These are phyloP conservation scores for Rhododendron henanense DNA, from an alignment of 148 eudicot species.

Conservation along the genomic window DNA sequence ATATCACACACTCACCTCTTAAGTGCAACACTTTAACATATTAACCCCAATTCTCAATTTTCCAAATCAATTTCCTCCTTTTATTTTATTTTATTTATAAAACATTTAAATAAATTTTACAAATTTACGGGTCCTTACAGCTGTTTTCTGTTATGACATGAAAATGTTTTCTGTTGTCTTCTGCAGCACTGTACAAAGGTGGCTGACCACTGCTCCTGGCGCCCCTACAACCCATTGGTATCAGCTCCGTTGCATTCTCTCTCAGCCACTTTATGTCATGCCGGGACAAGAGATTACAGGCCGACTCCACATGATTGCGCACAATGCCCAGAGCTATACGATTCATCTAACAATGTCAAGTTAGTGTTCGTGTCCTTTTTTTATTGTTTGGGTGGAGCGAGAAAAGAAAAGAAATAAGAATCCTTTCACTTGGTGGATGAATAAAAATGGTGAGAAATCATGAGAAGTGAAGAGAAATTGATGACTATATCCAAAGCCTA, in stretches of 20 bases:
- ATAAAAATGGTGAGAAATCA: not conserved
- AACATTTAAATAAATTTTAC: too few species aligned
- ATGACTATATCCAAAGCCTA: not conserved
- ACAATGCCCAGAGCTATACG: constrained; percentile 92
- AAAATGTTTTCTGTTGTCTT: not conserved
- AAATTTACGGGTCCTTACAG: too few species aligned
- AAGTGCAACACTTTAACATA: too few species aligned
- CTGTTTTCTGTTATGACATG: not conserved
- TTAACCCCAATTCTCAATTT: too few species aligned
- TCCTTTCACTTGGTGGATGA: not conserved
- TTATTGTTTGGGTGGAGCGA: not conserved
- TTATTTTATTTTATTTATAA: too few species aligned
- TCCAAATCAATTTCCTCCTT: too few species aligned
- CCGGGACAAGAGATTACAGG: constrained; percentile 97
- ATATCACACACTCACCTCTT: too few species aligned
- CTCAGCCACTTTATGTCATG: constrained; percentile 91
- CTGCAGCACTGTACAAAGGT: constrained; percentile 77
- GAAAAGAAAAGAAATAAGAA: not conserved
- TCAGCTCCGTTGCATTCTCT: constrained; percentile 81
- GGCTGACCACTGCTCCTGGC: constrained; percentile 98
- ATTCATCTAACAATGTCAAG: constrained; percentile 85
- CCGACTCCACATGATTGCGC: constrained; percentile 85
- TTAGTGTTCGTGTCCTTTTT: constrained; percentile 16
- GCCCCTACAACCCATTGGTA: constrained; percentile 99
- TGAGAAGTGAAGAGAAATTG: not conserved